Conservation (phyloP, 345 rosid species). For the Hirschfeldia incana region DNA sequence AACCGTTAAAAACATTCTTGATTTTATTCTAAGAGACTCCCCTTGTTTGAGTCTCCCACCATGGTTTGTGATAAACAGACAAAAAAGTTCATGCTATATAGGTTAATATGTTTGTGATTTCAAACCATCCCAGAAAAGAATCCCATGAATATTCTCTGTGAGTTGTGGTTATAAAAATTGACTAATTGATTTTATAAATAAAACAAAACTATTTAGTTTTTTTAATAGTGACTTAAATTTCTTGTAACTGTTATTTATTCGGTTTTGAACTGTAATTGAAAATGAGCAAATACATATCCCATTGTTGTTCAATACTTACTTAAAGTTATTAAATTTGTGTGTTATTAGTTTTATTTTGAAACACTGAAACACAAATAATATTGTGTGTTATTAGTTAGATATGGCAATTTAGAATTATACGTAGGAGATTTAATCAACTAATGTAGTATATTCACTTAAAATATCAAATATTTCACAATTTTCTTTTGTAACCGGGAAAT, state of each 20-base stretch:
- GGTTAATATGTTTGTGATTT: not conserved
- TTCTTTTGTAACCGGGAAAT: not conserved
- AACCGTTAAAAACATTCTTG: conserved; percentile 18
- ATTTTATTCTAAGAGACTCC: not conserved
- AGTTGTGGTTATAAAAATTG: not conserved
- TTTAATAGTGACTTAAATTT: not conserved
- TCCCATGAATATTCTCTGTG: not conserved
- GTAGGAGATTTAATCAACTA: not conserved
- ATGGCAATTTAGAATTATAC: not conserved
- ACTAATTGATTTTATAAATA: not conserved
- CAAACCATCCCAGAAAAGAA: not conserved
- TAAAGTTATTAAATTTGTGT: not conserved
- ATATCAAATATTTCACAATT: not conserved
- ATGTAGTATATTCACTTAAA: not conserved
- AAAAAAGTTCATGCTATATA: not conserved
- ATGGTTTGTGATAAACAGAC: not conserved
- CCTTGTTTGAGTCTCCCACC: conserved; percentile 11
- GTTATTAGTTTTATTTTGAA: not conserved
- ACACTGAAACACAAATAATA: too few species aligned
- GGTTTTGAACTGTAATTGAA: not conserved
- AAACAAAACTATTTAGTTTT: not conserved
- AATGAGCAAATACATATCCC: not conserved
- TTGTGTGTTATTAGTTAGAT: not conserved
- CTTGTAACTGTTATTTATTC: not conserved
- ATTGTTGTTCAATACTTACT: not conserved